Base-by-base conservation (phyloP, 208 protist genomes). In the Trypanosoma congolense region DNA sequence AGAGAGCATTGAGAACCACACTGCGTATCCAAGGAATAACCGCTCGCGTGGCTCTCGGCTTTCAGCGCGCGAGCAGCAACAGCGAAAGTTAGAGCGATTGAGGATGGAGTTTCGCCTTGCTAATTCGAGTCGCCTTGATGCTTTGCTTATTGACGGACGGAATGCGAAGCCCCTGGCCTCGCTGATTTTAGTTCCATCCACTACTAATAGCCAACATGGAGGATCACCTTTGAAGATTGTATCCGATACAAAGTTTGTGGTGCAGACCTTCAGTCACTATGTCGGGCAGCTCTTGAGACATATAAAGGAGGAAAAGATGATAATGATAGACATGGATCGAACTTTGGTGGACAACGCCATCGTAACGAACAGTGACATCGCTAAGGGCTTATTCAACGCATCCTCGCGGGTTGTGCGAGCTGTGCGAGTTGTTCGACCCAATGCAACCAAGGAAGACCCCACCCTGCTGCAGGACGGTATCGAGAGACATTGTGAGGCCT, bases 321-420 rank as follows among this genome's bases (percentile, higher is more conserved):
- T 90, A 21, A 59, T 90, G 56, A 75, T 93, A 2, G 86, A 93
- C 47, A 72, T 93, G 73, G 86, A 93, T 70, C 81, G 86, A 29
- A 93, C 86, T 5, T 54, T 93, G 0, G 61, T 93, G 5, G 86
- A 93, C 65, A 90, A 93, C 55, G 75, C 73, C 21, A 71, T 93
- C 45, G 36, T 77, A 29, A 41, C 50, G 0, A 43, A 47, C 22
- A 49, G 71, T 19, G 53, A 35, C 16, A 52, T 19, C 50, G 45
- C 3, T 43, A 62, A 48, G 9, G 12, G n/a, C n/a, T 53, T 42
- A 6, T 12, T 38, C 12, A 12, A 38, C 33, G 12, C 6, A 6
- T 12, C 33, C 9, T 12, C 12, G 33, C 12, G 33, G 33, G 12
- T 6, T 6, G 33, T 12, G 33, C 33, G 12, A 12, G 6, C 12